Conservation (phyloP, 371 early-diverging fungal genomes). For the Lichtheimia hyalospora region DNA sequence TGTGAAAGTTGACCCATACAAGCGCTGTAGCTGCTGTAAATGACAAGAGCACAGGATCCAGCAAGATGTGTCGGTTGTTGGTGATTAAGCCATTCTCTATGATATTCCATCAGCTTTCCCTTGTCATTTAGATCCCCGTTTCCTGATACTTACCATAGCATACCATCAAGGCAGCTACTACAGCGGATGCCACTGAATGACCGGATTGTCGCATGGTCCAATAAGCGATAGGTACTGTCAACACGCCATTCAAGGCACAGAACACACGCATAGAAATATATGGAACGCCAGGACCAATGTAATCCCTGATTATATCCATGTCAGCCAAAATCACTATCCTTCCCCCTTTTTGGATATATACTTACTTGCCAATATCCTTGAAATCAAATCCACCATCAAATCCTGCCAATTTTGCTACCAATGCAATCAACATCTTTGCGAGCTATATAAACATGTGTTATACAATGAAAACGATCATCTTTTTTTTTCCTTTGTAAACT, state of each 20-base stretch:
- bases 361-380: slow-evolving; percentile 85
- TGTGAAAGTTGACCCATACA: slow-evolving; percentile 83
- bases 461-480: neutral
- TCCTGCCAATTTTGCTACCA: slow-evolving; percentile 75
- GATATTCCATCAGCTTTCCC: neutral
- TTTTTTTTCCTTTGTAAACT: slow-evolving; percentile 2
- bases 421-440: slow-evolving; percentile 95
- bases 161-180: slow-evolving; percentile 47
- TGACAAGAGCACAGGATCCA: slow-evolving; percentile 88
- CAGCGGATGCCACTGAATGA: slow-evolving; percentile 40
- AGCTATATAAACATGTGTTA: slow-evolving; percentile 36
- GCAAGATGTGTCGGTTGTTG: slow-evolving; percentile 86
- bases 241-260: slow-evolving; percentile 40
- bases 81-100: slow-evolving; percentile 71
- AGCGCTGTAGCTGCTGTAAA: slow-evolving; percentile 75
- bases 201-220: slow-evolving; percentile 44
- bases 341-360: neutral
- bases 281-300: slow-evolving; percentile 39
- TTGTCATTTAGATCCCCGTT: neutral
- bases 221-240: slow-evolving; percentile 48
- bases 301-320: slow-evolving; percentile 27
- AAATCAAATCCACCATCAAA: slow-evolving; percentile 91
- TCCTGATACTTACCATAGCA: slow-evolving; percentile 37
- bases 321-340: neutral
- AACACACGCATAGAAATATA: slow-evolving; percentile 44